Base-by-base conservation (phyloP, 1,284 basidiomycete genomes). In the Trichosporon inkin region DNA sequence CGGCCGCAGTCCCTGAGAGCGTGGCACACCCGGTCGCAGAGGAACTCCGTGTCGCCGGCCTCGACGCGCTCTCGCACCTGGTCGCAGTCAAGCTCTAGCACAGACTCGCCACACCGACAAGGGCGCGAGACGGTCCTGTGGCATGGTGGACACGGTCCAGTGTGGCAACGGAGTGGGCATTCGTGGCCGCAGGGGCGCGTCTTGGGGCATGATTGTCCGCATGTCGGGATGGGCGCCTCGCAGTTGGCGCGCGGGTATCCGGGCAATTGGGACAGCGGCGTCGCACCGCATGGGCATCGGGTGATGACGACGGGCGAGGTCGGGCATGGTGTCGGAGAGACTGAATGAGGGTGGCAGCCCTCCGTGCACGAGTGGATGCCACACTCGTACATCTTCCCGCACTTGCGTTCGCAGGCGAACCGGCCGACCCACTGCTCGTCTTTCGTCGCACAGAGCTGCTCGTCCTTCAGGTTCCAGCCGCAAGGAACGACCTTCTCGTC, bases 271-370 rank as follows among this genome's bases (percentile, higher is more conserved):
- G 69, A 57, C 47, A 92, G 83, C 0, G 80, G 77, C 13, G 84
- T 83, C 57, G 85, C 84, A 11, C 89, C 89, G 66, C 92, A 96
- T 0, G 92, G 89, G 72, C 93, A 96, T 40, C 84, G 84, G 0
- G 82, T 83, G 56, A 93, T 80, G 7, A 82, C 69, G 0, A 79
- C 77, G 0, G 92, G 90, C 0, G 89, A 88, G 37, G 82, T 81
- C 0, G 91, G 91, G 70, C 92, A 96, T 0, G 79, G 77, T 0
- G 83, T 80, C 0, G 86, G 82, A 1, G 68, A 74, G 0, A 80
- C 73, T 2, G 85, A 83, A 13, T 90, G 90, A 0, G 88, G 83
- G 77, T 95, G 92, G 64, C 82, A 83, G 44, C 68, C 67, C 73
- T 86, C 83, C 63, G 83, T 68, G 73, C 92, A 94, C 52, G 71